Evolutionary conservation across 2,329 filamentous ascomycete genomes (phyloP), one percentile per base, ranked within the genome.

Genomic region (Claviceps humidiphila): DNA sequence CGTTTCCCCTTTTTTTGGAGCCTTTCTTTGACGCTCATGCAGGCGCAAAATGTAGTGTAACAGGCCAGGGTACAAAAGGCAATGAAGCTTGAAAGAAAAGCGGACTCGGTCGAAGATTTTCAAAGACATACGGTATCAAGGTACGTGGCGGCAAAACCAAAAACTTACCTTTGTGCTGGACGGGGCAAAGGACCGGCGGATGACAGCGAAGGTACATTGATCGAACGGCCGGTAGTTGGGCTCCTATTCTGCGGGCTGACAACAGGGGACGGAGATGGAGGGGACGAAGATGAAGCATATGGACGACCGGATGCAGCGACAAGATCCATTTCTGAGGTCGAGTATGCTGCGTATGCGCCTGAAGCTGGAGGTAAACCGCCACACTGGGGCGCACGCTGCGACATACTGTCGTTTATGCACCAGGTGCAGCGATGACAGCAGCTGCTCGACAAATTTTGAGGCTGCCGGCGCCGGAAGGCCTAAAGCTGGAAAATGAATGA

Each of bases 301-400:
- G 54, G 50, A 53, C 49, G 49, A 40, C 38, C 47, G 8, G 48
- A 44, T 22, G 17, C 43, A 48, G 45, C 44, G 17, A 7, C 40
- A 45, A 39, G 14, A 16, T 52, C 53, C 34, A 45, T 48, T 47
- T 50, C 49, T 39, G 37, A 46, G 26, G 46, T 49, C 24, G 49
- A 51, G 50, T 24, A 22, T 22, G 22, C 45, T 50, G 52, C 39
- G 34, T 52, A 17, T 46, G 45, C 34, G 37, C 24, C 53, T 41
- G 40, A 50, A 62, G 63, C 64, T 64, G 64, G 68, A 62, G 48
- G 30, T 40, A 73, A 66, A 61, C 68, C 67, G 62, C 68, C 67
- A 64, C 65, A 66, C 65, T 70, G 71, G 67, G 69, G 68, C 65
- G 69, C 68, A 70, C 71, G 71, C 68, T 76, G 74, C 68, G 74